Evolutionary conservation across 1,139 yeast species (phyloP), one percentile per base, ranked within the genome.

Genomic region (Zygoascus sp.): DNA sequence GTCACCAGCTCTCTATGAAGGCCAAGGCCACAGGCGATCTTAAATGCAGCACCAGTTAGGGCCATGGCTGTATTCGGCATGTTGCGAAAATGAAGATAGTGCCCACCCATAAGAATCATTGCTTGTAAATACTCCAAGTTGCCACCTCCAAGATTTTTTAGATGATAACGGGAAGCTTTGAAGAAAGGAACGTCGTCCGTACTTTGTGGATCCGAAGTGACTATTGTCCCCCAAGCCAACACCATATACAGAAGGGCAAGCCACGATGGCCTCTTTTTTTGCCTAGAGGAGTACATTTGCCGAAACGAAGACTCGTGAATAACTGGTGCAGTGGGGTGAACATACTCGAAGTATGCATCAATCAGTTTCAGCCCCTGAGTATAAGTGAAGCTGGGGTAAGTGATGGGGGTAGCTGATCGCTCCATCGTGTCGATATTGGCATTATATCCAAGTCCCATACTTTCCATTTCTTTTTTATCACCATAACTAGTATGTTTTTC

Each of bases 21-120:
- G 3, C 47, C 47, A 5, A 46, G 36, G 9, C 49, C 47, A 19
- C 40, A 28, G n/a, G 49, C 49, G 6, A 44, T 44, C 20, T 23
- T 44, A 32, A 44, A 44, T 3, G 49, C 49, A 6, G 44, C 47
- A n/a, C 49, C 49, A 10, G 44, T 37, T 2, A 42, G 17, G 9
- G 45, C 49, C 32, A 37, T 25, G 3, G 47, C 49, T 7, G 49
- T 46, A 20, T 46, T 46, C 8, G 49, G 49, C 44, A 43, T 25
- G 27, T 44, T 44, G 5, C 49, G 38, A 32, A 43, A 46, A 20
- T 46, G 49, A 6, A 43, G 30, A 39, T 46, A 46, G 20, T 38
- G 38, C 3, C 47, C 43, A 4, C 47, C 44, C 44, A 46, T 46
- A 11, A 46, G 25, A 5, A 44, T 32, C 22, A 46, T n/a, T 11